Evolutionary conservation across 805 yeast genomes (phyloP).

Genomic region (Metschnikowia orientalis): DNA sequence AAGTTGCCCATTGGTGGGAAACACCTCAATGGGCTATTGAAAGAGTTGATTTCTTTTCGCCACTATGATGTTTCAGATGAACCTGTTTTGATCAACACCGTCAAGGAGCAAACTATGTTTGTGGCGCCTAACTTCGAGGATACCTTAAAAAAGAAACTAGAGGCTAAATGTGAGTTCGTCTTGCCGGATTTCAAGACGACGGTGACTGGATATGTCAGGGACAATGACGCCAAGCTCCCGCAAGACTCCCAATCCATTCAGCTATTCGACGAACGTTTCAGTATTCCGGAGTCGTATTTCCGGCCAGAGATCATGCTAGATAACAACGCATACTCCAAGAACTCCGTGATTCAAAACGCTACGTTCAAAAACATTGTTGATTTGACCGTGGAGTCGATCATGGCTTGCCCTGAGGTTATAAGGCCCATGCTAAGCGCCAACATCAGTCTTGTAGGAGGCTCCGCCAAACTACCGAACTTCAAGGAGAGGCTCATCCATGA

Average conservation of each 20-base stretch:
- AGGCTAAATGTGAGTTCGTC: constrained; percentile 60
- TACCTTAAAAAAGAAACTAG: constrained; percentile 37
- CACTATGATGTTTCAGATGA: constrained; percentile 94
- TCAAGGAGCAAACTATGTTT: constrained; percentile 75
- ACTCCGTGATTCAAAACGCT: constrained; percentile 31
- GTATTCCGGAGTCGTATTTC: constrained; percentile 80
- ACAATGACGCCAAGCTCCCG: constrained; percentile 28
- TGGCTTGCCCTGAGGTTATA: constrained; percentile 65
- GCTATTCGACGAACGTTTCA: constrained; percentile 79
- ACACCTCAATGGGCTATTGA: constrained; percentile 71
- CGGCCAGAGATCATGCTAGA: constrained; percentile 68
- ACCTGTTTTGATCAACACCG: constrained; percentile 73
- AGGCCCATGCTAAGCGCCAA: constrained; percentile 77
- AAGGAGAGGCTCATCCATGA: constrained; percentile 56
- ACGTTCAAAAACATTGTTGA: constrained; percentile 76
- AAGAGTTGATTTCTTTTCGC: constrained; percentile 82
- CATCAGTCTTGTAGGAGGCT: constrained; percentile 80
- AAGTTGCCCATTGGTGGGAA: constrained; percentile 86
- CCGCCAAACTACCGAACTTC: constrained; percentile 65
- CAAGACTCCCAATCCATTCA: constrained; percentile 61
- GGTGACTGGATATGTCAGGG: constrained; percentile 62
- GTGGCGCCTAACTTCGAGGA: constrained; percentile 56
- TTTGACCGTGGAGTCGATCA: constrained; percentile 63
- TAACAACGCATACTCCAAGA: constrained; percentile 26
- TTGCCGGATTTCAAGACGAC: constrained; percentile 86